Evolutionary conservation across 164 flowering plant species (phyloP).

Genomic region (Vitis rupestris): DNA sequence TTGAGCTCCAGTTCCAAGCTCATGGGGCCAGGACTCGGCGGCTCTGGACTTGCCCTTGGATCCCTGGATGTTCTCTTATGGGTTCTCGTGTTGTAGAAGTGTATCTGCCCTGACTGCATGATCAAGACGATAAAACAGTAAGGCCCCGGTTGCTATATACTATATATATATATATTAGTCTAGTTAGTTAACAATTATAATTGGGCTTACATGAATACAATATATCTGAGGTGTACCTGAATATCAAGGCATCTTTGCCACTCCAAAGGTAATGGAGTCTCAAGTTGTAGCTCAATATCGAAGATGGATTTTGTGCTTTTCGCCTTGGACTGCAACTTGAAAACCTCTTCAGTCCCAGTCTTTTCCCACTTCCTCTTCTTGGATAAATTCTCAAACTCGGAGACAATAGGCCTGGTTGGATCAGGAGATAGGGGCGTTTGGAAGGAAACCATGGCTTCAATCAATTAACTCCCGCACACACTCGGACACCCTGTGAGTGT

Average conservation of each 20-base stretch:
- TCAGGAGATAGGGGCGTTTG: constrained; percentile 31
- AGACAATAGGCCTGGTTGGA: constrained; percentile 12
- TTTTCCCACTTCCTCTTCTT: constrained; percentile 66
- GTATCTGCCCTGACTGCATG: constrained; percentile 72
- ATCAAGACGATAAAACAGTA: neutral
- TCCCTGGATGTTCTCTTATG: constrained; percentile 56
- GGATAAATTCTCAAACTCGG: constrained; percentile 26
- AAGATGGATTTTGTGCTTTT: constrained; percentile 15
- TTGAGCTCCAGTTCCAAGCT: constrained; percentile 84
- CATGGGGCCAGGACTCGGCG: constrained; percentile 30
- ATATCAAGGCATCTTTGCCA: constrained; percentile 80
- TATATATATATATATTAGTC: no score
- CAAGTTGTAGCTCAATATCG: constrained; percentile 49
- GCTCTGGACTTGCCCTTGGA: constrained; percentile 49
- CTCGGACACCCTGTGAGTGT: constrained; percentile 2
- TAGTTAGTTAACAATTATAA: no score
- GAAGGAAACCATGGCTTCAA: constrained; percentile 54
- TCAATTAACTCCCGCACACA: constrained; percentile 6
- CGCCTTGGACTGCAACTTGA: constrained; percentile 18
- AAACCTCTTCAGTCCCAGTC: constrained; percentile 10
- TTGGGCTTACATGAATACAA: no score
- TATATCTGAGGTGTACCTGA: constrained; percentile 44
- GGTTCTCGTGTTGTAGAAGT: constrained; percentile 75
- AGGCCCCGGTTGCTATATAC: no score
- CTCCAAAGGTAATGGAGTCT: constrained; percentile 64